Evolutionary conservation across 768 basidiomycete genomes (phyloP).

Genomic region (Mycena capillaripes): DNA sequence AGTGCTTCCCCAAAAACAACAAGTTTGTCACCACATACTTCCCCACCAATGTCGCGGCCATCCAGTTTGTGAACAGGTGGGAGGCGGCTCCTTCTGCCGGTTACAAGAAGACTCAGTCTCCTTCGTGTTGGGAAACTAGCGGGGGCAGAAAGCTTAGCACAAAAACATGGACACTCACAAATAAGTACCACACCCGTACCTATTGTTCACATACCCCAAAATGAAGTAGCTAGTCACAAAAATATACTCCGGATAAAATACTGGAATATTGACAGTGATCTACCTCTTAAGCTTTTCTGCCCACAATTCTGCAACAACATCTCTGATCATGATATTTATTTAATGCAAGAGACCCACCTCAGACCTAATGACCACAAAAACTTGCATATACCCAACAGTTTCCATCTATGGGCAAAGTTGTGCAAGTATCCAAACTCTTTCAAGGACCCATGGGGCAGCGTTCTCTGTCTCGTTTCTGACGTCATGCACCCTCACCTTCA

Average conservation of each 20-base stretch:
- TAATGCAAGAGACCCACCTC: conserved; percentile 10
- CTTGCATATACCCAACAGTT: too few species aligned
- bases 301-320: conserved; percentile 3
- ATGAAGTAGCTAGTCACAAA: neutral
- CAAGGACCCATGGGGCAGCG: too few species aligned
- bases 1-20: conserved; percentile 13
- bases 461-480: too few species aligned
- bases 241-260: conserved; percentile 5
- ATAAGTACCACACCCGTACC: neutral
- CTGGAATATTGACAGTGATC: conserved; percentile 7
- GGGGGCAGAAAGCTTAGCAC: neutral
- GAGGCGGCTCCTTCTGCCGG: neutral
- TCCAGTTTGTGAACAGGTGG: conserved; percentile 18
- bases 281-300: conserved; percentile 15
- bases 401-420: too few species aligned
- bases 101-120: neutral
- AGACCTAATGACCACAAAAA: neutral
- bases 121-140: conserved; percentile 18
- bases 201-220: neutral
- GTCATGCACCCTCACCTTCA: too few species aligned
- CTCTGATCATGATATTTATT: neutral
- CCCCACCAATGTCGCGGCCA: conserved; percentile 13
- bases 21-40: conserved; percentile 11
- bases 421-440: too few species aligned
- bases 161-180: neutral